Base-by-base conservation (phyloP, 306 rosid species). In the Lithocarpus polystachyus region DNA sequence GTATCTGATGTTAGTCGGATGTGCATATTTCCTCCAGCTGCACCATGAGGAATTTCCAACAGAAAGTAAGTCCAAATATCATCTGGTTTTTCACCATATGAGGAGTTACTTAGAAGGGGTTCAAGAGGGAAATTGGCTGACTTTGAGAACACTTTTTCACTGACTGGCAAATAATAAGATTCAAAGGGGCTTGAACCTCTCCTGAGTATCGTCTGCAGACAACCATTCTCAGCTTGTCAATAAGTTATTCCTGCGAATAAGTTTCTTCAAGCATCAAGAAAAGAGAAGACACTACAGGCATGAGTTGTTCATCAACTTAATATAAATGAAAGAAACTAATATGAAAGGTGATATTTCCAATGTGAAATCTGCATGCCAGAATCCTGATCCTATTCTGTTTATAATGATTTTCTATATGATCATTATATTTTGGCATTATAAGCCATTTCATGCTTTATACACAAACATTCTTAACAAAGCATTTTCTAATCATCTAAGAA, bases 1-100 rank as follows among this genome's bases (percentile, higher is more conserved):
- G 62, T 73, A 75, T 89, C 86, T 56, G 97, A 87, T 19, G 90
- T 77, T 62, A 96, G 83, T 22, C 60, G 89, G 15, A 96, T 40
- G 60, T 89, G 98, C 71, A 96, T 81, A 80, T 88, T 91, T 82
- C 93, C 90, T 71, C 99, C 99, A 37, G 99, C 96, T 48, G 93
- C 97, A 22, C 99, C 99, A 40, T 23, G 90, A 59, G 98, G 99
- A 84, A 96, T 79, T 60, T 96, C 92, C 80, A 90, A 78, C 82
- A 81, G 65, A 81, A 93, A 91, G 82, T 91, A 96, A 51, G 90
- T 93, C 99, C 99, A 96, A 65, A 81, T 28, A 75, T 83, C 57
- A 64, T 84, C 86, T 40, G 82, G 75, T 76, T 81, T 86, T 74
- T 86, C 85, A 20, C 73, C 73, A 61, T 75, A 61, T 54, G 88